A percentile compares a stretch with the other conserved stretches of the same genome.
phyloP scores from a whole-genome alignment of 768 basidiomycete genomes.

The Podaxis sp. region DNA sequence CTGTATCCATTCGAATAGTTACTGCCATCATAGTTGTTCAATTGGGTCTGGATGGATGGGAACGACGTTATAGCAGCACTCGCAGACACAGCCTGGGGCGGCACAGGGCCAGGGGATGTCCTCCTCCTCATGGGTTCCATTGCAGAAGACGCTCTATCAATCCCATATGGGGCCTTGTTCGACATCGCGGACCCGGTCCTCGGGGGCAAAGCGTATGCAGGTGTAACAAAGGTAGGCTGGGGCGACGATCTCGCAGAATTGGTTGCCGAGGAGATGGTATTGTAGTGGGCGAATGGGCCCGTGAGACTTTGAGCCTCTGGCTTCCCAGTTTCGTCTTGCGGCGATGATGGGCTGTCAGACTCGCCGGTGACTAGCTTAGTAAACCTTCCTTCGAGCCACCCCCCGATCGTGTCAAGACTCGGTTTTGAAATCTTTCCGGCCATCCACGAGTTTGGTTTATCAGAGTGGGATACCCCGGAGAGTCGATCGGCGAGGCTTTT shows the following conservation, averaged over 20 bases:
- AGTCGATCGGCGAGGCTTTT: slow-evolving; percentile 80
- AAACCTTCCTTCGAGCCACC: slow-evolving; percentile 89
- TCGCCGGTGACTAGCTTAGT: slow-evolving; percentile 96
- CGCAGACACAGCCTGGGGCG: slow-evolving; percentile 53
- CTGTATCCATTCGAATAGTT: slow-evolving; percentile 35
- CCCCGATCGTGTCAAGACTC: slow-evolving; percentile 86
- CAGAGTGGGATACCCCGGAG: slow-evolving; percentile 64
- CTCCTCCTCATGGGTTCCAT: slow-evolving; percentile 68
- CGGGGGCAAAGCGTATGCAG: slow-evolving; percentile 40
- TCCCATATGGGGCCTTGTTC: slow-evolving; percentile 41
- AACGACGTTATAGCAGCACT: slow-evolving; percentile 53
- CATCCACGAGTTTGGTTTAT: slow-evolving; percentile 86
- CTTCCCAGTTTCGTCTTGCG: slow-evolving; percentile 33
- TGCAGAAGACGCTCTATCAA: slow-evolving; percentile 76
- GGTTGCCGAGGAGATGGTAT: slow-evolving; percentile 81
- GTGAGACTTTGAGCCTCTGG: slow-evolving; percentile 41
- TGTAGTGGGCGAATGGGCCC: slow-evolving; percentile 93
- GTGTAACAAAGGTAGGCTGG: slow-evolving; percentile 50
- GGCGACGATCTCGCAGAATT: slow-evolving; percentile 78
- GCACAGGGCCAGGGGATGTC: slow-evolving; percentile 46
- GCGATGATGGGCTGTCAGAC: slow-evolving; percentile 48
- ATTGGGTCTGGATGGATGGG: slow-evolving; percentile 27
- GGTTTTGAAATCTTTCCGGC: slow-evolving; percentile 85
- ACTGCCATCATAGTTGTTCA: slow-evolving; percentile 25
- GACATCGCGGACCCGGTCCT: slow-evolving; percentile 74